phyloP scores from a whole-genome alignment of 208 protist species.

The Crithidia fasciculata region DNA sequence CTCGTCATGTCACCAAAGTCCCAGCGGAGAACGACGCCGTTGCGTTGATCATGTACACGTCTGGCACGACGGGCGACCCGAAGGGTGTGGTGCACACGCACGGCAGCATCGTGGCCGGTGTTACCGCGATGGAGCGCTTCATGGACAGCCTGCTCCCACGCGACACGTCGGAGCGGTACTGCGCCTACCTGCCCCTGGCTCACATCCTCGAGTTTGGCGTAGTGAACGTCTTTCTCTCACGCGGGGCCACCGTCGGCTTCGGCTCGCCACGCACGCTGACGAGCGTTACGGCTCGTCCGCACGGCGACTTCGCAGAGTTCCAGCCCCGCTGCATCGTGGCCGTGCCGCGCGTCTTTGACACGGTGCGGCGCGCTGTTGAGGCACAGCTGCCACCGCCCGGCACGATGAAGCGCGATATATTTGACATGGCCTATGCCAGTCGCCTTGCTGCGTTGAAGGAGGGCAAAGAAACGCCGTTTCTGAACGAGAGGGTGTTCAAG shows the following conservation, averaged over 20 bases:
- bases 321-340: conserved; percentile 58
- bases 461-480: neutral
- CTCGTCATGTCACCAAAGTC: neutral
- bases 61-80: conserved; percentile 88
- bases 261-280: conserved; percentile 77
- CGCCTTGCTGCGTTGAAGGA: neutral
- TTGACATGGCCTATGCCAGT: neutral
- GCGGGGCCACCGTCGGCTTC: conserved; percentile 48
- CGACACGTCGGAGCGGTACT: conserved; percentile 55
- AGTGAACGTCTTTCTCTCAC: conserved; percentile 64
- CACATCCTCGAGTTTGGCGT: conserved; percentile 92
- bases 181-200: conserved; percentile 90
- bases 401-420: conserved; percentile 49
- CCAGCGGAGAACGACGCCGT: conserved; percentile 34
- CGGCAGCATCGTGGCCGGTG: conserved; percentile 55
- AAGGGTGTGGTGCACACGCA: conserved; percentile 90
- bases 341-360: conserved; percentile 90
- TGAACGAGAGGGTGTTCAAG: neutral
- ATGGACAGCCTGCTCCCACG: conserved; percentile 9
- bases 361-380: conserved; percentile 70
- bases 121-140: conserved; percentile 47
- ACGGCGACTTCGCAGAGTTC: conserved; percentile 83
- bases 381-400: conserved; percentile 64
- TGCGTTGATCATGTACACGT: conserved; percentile 71
- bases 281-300: conserved; percentile 59